A percentile compares a stretch with the other conserved stretches of the same genome.
Evolutionary conservation across 2,329 filamentous ascomycete genomes (phyloP).

Genomic region (Amylocarpus encephaloides): DNA sequence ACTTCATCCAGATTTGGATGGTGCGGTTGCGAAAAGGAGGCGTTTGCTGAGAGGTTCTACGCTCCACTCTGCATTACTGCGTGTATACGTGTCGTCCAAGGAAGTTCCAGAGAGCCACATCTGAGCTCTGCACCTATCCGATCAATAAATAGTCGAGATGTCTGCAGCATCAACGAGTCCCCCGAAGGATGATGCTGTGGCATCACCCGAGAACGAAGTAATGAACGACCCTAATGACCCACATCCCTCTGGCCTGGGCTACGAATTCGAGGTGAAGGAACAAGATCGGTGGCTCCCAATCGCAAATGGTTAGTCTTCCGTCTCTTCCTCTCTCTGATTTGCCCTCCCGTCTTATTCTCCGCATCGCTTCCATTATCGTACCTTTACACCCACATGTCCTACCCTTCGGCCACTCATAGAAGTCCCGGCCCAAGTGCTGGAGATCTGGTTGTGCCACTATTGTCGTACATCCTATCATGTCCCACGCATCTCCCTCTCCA

Average conservation of each 20-base stretch:
- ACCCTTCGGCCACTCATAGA: constrained; percentile 29
- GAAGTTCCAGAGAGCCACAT: constrained; percentile 22
- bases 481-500: constrained; percentile 47
- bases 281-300: constrained; percentile 99
- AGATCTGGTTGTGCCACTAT: constrained; percentile 26
- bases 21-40: constrained; percentile 20
- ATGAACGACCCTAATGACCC: constrained; percentile 61
- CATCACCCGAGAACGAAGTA: constrained; percentile 87
- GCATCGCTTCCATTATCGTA: constrained; percentile 43
- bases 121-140: constrained; percentile 21
- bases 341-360: constrained; percentile 35
- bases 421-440: constrained; percentile 28
- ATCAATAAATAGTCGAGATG: constrained; percentile 68
- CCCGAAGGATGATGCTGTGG: constrained; percentile 85
- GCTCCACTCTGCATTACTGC: constrained; percentile 21
- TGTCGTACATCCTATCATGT: constrained; percentile 43
- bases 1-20: constrained; percentile 15
- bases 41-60: constrained; percentile 25
- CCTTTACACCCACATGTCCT: constrained; percentile 35
- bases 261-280: constrained; percentile 99
- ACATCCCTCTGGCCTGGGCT: constrained; percentile 51
- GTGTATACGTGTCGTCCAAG: constrained; percentile 28
- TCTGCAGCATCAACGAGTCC: constrained; percentile 67
- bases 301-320: constrained; percentile 88
- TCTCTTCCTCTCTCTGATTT: constrained; percentile 41